Evolutionary conservation across 2,329 filamentous ascomycete genomes (phyloP), one percentile per base, ranked within the genome.

Genomic region (Botrytis elliptica): DNA sequence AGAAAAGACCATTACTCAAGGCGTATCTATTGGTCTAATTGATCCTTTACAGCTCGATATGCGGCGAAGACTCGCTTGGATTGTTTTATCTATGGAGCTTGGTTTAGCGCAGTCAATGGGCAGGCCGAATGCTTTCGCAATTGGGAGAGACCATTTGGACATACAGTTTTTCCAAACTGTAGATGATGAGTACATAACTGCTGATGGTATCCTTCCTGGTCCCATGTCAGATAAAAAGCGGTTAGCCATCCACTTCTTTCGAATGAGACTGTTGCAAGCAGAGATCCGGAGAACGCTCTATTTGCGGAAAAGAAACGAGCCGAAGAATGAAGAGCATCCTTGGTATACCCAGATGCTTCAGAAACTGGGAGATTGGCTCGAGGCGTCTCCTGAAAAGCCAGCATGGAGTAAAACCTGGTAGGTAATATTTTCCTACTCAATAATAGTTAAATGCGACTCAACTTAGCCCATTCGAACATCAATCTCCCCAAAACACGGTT

Each of bases 191-290:
- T 91, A 92, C 81, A 98, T 99, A 77, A 95, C 91, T 1, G 85
- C 89, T 2, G 86, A 91, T 49, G 95, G 94, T 4, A 92, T 98
- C 73, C 84, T 90, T 36, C 87, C 90, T 0, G 92, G 91, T 1
- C 91, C 91, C 8, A 86, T 89, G 2, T 93, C 93, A 55, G 87
- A 95, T 77, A 93, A 93, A 80, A 99, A 99, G 82, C 89, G 93
- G 78, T 91, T 97, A 40, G 91, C 94, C 3, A 94, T 98, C 75
- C 95, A 99, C 81, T 96, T 97, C 79, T 94, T 94, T 85, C 95
- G 93, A 80, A 97, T 98, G 93, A 88, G 94, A 72, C 83, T 97
- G 74, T 85, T 95, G 20, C 95, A 98, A 81, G 89, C 95, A 22
- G 95, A 98, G 82, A 96, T 98, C 62, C 88, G 94, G 73, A 89